phyloP scores from a whole-genome alignment of 495 filamentous ascomycete species.

The Geoglossum glabrum region DNA sequence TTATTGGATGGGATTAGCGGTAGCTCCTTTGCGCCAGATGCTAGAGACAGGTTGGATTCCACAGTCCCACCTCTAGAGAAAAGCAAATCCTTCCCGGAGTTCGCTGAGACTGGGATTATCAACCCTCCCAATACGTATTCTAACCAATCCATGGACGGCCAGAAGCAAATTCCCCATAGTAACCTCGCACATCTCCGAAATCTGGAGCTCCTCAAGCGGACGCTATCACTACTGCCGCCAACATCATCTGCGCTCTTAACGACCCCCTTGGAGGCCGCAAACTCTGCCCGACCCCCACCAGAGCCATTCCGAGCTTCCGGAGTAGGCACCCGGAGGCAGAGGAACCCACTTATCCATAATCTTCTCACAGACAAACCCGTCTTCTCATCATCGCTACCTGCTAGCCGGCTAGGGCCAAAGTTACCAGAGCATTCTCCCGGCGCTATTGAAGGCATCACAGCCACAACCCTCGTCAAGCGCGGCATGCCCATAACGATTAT shows the following conservation, averaged over 20 bases:
- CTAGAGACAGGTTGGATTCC: neutral
- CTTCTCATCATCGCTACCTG: slow-evolving; percentile 74
- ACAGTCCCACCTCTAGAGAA: slow-evolving; percentile 10
- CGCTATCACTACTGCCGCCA: slow-evolving; percentile 60
- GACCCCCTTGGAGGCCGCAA: slow-evolving; percentile 64
- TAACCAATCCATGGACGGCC: slow-evolving; percentile 2
- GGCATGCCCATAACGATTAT: slow-evolving; percentile 78
- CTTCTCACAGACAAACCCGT: slow-evolving; percentile 87
- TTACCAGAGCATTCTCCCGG: neutral
- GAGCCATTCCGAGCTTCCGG: slow-evolving; percentile 31
- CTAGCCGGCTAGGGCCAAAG: slow-evolving; percentile 28
- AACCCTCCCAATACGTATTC: neutral
- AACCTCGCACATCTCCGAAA: slow-evolving; percentile 41
- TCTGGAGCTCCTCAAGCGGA: slow-evolving; percentile 42
- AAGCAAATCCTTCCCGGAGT: slow-evolving; percentile 28
- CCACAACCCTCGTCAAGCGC: slow-evolving; percentile 69
- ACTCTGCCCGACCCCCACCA: slow-evolving; percentile 26
- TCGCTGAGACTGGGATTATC: slow-evolving; percentile 15
- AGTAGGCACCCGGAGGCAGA: slow-evolving; percentile 52
- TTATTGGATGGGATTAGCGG: slow-evolving; percentile 19
- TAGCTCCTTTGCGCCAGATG: neutral
- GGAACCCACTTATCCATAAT: slow-evolving; percentile 91
- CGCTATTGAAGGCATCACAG: slow-evolving; percentile 17
- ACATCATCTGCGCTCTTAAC: slow-evolving; percentile 76
- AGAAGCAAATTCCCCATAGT: neutral